A percentile compares a stretch with the other conserved stretches of the same genome.
phyloP scores from a whole-genome alignment of 345 rosid genomes.

The Melaleuca quinquenervia region DNA sequence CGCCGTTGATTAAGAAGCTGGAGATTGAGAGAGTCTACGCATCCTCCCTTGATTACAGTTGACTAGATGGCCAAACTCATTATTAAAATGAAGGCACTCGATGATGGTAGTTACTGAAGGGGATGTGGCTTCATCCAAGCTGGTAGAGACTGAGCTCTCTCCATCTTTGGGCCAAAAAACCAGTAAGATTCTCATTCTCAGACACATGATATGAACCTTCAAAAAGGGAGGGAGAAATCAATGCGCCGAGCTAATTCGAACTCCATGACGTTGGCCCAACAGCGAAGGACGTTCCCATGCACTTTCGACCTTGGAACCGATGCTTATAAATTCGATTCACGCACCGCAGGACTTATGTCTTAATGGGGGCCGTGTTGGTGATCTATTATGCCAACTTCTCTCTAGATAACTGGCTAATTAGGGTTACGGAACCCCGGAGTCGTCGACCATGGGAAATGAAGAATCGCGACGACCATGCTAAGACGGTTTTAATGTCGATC shows the following conservation, averaged over 20 bases:
- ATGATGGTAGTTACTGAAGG: neutral
- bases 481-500: neutral
- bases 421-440: neutral
- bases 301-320: neutral
- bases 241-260: neutral
- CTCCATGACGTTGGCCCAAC: neutral
- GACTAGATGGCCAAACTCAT: neutral
- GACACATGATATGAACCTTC: neutral
- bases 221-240: neutral
- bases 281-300: neutral
- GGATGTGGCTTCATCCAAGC: neutral
- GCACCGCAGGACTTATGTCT: accelerated
- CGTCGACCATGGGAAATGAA: neutral
- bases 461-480: neutral
- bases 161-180: neutral
- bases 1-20: neutral
- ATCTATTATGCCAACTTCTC: neutral
- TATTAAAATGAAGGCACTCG: neutral
- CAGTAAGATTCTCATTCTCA: neutral
- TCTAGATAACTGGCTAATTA: accelerated
- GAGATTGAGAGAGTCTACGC: neutral
- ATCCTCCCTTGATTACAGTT: neutral
- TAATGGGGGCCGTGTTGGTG: accelerated
- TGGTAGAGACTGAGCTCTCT: neutral
- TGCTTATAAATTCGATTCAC: neutral